Percentiles rank a stretch among this genome's conserved stretches.
Evolutionary conservation across 1,139 yeast species (phyloP).

Genomic region (Hemisphaericaspora xylanilytica): DNA sequence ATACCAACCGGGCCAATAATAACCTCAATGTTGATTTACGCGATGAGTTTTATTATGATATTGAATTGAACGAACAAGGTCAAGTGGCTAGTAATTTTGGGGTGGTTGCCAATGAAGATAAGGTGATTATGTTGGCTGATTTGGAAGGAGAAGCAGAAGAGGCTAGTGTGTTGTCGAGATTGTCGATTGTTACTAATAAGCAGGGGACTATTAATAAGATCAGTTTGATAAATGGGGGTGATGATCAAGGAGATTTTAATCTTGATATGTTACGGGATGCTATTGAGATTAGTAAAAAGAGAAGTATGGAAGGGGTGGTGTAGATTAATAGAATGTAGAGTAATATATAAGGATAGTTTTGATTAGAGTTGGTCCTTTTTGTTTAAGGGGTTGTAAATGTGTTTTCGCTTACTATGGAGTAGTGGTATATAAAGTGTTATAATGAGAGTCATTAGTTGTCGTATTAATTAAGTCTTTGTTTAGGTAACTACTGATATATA

Average conservation of each 20-base stretch:
- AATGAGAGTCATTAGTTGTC: too few relatives aligned
- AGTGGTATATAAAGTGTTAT: too few relatives aligned
- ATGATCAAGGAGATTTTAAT: conserved; percentile 33
- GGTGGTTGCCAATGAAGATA: conserved; percentile 36
- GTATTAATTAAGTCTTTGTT: too few relatives aligned
- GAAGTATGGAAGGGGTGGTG: conserved; percentile 7
- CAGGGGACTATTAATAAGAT: conserved; percentile 17
- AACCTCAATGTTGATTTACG: conserved; percentile 29
- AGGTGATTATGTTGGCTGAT: conserved; percentile 57
- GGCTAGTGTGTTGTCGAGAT: conserved; percentile 40
- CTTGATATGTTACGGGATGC: conserved; percentile 47
- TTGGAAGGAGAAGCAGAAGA: conserved; percentile 83
- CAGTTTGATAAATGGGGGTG: conserved; percentile 22
- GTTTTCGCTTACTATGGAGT: too few relatives aligned
- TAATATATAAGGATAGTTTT: too few relatives aligned
- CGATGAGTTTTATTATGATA: conserved; percentile 21
- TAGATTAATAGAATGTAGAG: not conserved
- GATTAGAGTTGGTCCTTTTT: too few relatives aligned
- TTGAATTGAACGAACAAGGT: conserved; percentile 34
- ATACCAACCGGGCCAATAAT: conserved; percentile 39
- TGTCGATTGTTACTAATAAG: conserved; percentile 33
- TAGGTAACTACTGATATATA: too few relatives aligned
- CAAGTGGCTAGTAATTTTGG: conserved; percentile 67
- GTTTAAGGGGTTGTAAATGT: too few relatives aligned
- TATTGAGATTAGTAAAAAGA: conserved; percentile 23